Evolutionary conservation across 108 stramenopile species (phyloP), one percentile per base, ranked within the genome.

Genomic region (Cyclostephanos tholiformis): DNA sequence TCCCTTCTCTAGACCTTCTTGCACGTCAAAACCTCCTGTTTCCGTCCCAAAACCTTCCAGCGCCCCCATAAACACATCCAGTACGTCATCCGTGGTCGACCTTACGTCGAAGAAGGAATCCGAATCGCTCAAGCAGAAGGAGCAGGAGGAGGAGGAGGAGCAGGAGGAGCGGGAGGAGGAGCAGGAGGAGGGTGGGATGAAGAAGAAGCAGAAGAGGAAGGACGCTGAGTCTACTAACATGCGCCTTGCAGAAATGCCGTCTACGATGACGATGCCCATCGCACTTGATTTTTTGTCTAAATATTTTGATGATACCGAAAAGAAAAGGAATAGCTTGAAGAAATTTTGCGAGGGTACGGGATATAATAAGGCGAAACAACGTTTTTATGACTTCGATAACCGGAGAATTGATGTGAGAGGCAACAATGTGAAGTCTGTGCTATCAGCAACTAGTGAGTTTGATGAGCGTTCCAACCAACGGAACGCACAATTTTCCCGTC

Each of bases 101-200:
- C 32, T 4, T 4, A 19, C 16, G 7, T n/a, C 13, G 38, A 23
- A 9, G 30, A 63, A 66, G 27, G 36, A 51, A 16, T 19, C 2
- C n/a, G 69, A 59, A 32, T 36, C 64, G 30, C 48, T 50, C 43
- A 72, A 76, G 39, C 27, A 12, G 61, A 71, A 72, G 46, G 25
- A 73, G 22, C 14, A 29, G 23, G 38, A 46, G 25, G 65, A 76
- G 44, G 68, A 26, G 12, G 29, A 76, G 12, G 62, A 57, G 25
- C 60, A 56, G 60, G 48, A 50, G 70, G 70, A 72, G 55, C 75
- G 67, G 9, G 80, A n/a, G n/a, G n/a, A n/a, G n/a, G n/a, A n/a
- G n/a, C n/a, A n/a, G n/a, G 29, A 76, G 32, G 32, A 32, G 2
- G 32, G 32, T 32, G 32, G 32, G 32, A 32, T 69, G 12, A 41